Evolutionary conservation across 108 stramenopile genomes (phyloP).

Genomic region (Cylindrotheca fusiformis): DNA sequence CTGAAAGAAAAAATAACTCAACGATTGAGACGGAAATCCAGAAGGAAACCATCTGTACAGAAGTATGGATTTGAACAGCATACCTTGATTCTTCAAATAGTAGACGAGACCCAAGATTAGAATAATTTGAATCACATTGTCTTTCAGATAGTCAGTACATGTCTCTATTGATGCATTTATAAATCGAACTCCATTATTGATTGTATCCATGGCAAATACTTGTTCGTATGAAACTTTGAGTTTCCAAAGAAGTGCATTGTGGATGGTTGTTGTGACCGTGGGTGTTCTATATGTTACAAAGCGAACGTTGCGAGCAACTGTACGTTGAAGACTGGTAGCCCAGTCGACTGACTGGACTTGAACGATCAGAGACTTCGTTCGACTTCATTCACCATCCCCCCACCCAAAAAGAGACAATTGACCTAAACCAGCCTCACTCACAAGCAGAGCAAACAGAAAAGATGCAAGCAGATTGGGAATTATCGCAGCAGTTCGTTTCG

Average conservation of each 20-base stretch:
- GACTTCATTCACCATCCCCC: not conserved
- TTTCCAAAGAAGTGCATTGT: too few species aligned
- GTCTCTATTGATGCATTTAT: not conserved
- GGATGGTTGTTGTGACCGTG: too few species aligned
- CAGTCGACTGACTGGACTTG: not conserved
- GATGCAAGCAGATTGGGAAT: conserved; percentile 61
- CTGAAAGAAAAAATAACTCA: too few species aligned
- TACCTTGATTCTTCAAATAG: conserved; percentile 11
- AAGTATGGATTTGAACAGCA: too few species aligned
- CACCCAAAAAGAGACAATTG: too few species aligned
- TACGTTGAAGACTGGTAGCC: not conserved
- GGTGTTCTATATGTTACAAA: not conserved
- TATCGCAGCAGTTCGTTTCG: conserved; percentile 42
- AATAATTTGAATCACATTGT: not conserved
- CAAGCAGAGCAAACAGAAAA: not conserved
- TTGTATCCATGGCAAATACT: not conserved
- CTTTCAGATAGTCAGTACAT: not conserved
- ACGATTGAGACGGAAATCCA: too few species aligned
- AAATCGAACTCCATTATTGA: not conserved
- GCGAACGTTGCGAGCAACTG: not conserved
- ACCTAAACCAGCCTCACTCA: not conserved
- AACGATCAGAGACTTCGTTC: not conserved
- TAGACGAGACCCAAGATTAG: conserved; percentile 4
- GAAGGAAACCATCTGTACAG: too few species aligned
- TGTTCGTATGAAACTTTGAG: too few species aligned